Percentiles rank a stretch among this genome's conserved stretches.
Conservation (phyloP, 306 rosid species). For the Lathyrus tuberosus region DNA sequence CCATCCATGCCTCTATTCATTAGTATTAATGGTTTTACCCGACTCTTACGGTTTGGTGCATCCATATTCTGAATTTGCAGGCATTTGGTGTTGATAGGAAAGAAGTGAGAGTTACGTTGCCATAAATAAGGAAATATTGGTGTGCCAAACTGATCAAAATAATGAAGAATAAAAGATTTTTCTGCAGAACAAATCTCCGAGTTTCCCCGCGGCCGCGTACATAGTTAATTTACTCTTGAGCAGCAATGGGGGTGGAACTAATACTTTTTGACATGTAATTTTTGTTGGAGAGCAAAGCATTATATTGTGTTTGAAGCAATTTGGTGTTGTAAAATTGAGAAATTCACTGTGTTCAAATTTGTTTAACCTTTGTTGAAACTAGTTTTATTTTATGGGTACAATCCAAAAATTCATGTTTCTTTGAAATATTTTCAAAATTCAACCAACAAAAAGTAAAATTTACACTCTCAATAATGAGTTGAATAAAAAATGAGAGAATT, state of each 20-base stretch:
- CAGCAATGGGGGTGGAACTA: slow-evolving; percentile 40
- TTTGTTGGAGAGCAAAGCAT: slow-evolving; percentile 44
- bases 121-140: slow-evolving; percentile 42
- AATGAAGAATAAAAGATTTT: slow-evolving; percentile 51
- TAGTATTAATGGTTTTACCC: slow-evolving; percentile 9
- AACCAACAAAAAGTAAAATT: no score
- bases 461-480: no score
- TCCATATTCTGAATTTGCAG: slow-evolving; percentile 51
- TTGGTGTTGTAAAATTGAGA: slow-evolving; percentile 28
- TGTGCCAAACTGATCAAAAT: slow-evolving; percentile 34
- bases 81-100: slow-evolving; percentile 80
- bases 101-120: slow-evolving; percentile 69
- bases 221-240: slow-evolving; percentile 52
- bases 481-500: no score
- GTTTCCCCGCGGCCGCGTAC: slow-evolving; percentile 25
- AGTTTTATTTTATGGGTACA: slow-evolving; percentile 26
- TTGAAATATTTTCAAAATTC: background rate
- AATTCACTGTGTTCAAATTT: slow-evolving; percentile 34
- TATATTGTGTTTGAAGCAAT: slow-evolving; percentile 40
- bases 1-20: slow-evolving; percentile 7
- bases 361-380: background rate
- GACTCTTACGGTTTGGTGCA: slow-evolving; percentile 25
- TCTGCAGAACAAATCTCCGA: slow-evolving; percentile 34
- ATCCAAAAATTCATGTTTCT: background rate
- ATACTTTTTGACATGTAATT: slow-evolving; percentile 44